These are phyloP conservation scores for Sporormia fimetaria DNA, from an alignment of 495 filamentous ascomycete species.

Conservation along the genomic window DNA sequence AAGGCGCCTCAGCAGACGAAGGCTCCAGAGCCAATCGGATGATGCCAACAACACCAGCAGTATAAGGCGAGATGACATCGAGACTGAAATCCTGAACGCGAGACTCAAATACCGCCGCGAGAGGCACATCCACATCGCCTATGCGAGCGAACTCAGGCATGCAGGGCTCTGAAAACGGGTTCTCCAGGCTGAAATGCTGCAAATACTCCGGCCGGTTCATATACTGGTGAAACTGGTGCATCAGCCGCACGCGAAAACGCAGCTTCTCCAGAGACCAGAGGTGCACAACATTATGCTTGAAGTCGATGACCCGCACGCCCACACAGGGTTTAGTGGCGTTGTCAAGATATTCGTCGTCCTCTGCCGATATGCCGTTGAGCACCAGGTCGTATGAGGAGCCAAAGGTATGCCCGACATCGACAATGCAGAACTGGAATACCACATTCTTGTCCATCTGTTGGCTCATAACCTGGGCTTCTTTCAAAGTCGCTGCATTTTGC, in stretches of 20 bases:
- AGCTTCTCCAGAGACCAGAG: constrained; percentile 94
- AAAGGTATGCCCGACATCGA: constrained; percentile 77
- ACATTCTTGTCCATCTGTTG: constrained; percentile 90
- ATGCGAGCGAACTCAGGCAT: constrained; percentile 87
- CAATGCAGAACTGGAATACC: constrained; percentile 88
- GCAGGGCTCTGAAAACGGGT: constrained; percentile 80
- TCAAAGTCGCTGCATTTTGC: constrained; percentile 73
- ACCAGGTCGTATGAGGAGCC: constrained; percentile 95
- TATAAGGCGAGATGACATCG: constrained; percentile 87
- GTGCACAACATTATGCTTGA: constrained; percentile 73
- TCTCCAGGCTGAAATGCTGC: constrained; percentile 64
- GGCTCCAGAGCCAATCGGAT: constrained; percentile 86
- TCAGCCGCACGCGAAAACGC: constrained; percentile 69
- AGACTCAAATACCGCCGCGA: constrained; percentile 89
- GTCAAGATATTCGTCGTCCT: constrained; percentile 76
- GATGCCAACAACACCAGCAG: constrained; percentile 75
- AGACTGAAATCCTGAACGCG: constrained; percentile 88
- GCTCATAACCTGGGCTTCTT: constrained; percentile 97
- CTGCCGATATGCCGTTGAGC: constrained; percentile 80
- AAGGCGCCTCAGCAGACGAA: constrained; percentile 83
- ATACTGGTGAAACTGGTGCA: constrained; percentile 96
- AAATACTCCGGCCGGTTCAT: constrained; percentile 88
- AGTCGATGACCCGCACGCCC: constrained; percentile 83
- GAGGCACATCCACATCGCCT: constrained; percentile 85
- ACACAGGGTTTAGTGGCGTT: constrained; percentile 79